Evolutionary conservation across 257 asterid genomes (phyloP).

Genomic region (Solanum corneliomulleri): DNA sequence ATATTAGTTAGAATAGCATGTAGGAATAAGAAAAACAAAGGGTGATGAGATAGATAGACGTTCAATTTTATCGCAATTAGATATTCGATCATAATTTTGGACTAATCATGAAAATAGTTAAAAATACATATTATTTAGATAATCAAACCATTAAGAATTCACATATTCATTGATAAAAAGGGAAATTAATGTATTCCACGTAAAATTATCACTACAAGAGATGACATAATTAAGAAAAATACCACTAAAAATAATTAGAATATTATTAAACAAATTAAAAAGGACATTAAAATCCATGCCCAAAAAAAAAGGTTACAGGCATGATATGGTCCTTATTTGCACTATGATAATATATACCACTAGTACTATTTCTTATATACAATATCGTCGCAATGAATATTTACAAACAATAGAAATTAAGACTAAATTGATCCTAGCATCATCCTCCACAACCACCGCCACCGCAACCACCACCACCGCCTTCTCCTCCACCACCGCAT

Average conservation of each 20-base stretch:
- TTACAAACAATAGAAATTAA: background rate
- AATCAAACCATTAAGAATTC: background rate
- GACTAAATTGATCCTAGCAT: background rate
- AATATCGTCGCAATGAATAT: background rate
- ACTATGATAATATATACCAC: background rate
- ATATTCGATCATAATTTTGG: accelerated
- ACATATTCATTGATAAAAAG: background rate
- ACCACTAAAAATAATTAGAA: background rate
- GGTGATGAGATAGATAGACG: too few species aligned
- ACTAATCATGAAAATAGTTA: background rate
- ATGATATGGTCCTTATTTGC: background rate
- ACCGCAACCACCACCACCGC: too few species aligned
- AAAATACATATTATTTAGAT: background rate
- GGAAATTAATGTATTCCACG: background rate
- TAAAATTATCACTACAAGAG: background rate
- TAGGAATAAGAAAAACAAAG: background rate
- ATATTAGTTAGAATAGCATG: too few species aligned
- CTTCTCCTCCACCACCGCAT: background rate
- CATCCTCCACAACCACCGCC: background rate
- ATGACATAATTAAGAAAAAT: background rate
- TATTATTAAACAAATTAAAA: background rate
- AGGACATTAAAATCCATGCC: background rate
- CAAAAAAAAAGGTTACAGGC: background rate
- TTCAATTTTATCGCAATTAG: accelerated
- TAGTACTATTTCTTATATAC: background rate